phyloP scores from a whole-genome alignment of 768 basidiomycete genomes.

The Auricularia sp. region DNA sequence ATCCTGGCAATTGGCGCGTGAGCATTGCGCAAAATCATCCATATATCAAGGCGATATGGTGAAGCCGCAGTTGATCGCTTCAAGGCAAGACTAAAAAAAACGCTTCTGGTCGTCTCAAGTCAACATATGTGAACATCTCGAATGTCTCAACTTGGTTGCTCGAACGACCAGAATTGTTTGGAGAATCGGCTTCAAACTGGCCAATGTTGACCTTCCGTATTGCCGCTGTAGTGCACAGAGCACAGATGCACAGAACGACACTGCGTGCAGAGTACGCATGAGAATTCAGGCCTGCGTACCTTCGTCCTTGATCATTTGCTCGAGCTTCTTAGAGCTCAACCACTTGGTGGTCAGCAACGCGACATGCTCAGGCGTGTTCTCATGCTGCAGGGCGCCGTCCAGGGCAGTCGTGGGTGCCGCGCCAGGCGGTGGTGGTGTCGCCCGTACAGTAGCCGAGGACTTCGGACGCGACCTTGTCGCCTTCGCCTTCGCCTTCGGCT shows the following conservation, averaged over 20 bases:
- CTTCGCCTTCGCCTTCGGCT: neutral
- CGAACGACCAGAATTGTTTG: too few relatives aligned
- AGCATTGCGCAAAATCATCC: neutral
- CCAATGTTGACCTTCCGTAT: neutral
- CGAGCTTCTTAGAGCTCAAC: slow-evolving; percentile 59
- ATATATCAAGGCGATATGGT: too few relatives aligned
- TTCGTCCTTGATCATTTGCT: slow-evolving; percentile 57
- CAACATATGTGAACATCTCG: too few relatives aligned
- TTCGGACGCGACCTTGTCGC: too few relatives aligned
- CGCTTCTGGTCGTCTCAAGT: too few relatives aligned
- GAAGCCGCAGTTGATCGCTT: too few relatives aligned
- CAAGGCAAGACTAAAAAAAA: too few relatives aligned
- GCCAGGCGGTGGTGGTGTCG: neutral
- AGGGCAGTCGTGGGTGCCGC: neutral
- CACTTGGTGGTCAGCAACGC: slow-evolving; percentile 69
- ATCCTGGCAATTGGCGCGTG: slow-evolving; percentile 34
- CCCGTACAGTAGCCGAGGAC: too few relatives aligned
- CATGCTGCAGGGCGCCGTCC: neutral
- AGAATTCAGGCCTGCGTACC: slow-evolving; percentile 30
- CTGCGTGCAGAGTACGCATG: too few relatives aligned
- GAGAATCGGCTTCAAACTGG: neutral
- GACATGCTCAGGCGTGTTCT: slow-evolving; percentile 40
- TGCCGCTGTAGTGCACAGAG: neutral
- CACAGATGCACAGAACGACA: too few relatives aligned
- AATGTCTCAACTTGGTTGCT: too few relatives aligned